A percentile compares a stretch with the other conserved stretches of the same genome.
phyloP scores from a whole-genome alignment of 371 early-diverging fungal species.

The Mortierella sp. region DNA sequence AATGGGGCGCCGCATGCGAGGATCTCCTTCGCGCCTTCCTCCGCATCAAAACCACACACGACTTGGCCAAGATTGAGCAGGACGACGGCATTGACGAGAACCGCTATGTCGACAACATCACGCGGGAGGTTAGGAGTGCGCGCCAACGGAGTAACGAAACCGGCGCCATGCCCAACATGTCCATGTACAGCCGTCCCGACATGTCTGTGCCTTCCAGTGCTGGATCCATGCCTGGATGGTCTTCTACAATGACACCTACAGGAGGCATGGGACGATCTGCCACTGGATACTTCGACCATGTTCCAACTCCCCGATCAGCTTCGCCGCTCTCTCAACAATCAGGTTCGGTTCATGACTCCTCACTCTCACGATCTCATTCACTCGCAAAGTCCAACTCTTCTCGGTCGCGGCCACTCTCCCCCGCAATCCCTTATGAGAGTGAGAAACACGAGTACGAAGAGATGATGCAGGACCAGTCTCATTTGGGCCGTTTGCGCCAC shows the following conservation, averaged over 20 bases:
- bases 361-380: conserved; percentile 46
- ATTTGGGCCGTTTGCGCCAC: conserved; percentile 42
- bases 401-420: conserved; percentile 42
- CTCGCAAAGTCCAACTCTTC: conserved; percentile 45
- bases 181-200: conserved; percentile 21
- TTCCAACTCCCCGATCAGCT: conserved; percentile 34
- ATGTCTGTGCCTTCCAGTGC: conserved; percentile 43
- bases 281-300: conserved; percentile 42
- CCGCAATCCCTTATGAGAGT: conserved; percentile 26
- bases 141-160: conserved; percentile 53
- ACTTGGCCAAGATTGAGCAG: conserved; percentile 52
- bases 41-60: conserved; percentile 54
- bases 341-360: conserved; percentile 7
- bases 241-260: conserved; percentile 23
- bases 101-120: conserved; percentile 52
- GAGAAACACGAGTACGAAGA: conserved; percentile 43
- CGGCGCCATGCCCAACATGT: conserved; percentile 38
- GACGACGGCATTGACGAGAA: conserved; percentile 56
- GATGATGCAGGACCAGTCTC: conserved; percentile 42
- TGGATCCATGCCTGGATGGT: conserved; percentile 40
- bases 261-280: conserved; percentile 15
- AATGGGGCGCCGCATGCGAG: conserved; percentile 55
- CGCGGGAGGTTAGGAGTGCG: conserved; percentile 49
- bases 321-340: conserved; percentile 41
- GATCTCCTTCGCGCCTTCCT: conserved; percentile 54